phyloP scores from a whole-genome alignment of 352 stramenopile genomes.

The Phytophthora pseudosyringae region DNA sequence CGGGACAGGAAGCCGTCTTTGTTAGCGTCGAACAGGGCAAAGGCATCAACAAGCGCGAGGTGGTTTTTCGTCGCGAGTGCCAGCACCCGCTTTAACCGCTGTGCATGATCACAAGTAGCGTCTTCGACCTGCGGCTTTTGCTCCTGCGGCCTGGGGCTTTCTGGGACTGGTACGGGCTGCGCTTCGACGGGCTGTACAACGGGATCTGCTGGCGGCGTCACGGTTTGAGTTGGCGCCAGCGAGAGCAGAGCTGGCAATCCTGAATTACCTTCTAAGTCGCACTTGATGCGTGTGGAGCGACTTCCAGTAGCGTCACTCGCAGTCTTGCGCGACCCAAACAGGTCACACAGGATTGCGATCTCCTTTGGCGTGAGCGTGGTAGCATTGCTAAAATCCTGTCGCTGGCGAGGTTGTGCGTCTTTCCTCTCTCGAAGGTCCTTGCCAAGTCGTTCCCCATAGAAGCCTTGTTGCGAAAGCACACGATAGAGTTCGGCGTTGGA shows the following conservation, averaged over 20 bases:
- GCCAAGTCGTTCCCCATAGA: slow-evolving; percentile 43
- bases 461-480: slow-evolving; percentile 66
- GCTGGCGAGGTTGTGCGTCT: slow-evolving; percentile 24
- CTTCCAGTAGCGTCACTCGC: slow-evolving; percentile 8
- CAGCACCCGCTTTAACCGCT: slow-evolving; percentile 52
- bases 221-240: slow-evolving; percentile 26
- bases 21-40: slow-evolving; percentile 52
- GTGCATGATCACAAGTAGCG: slow-evolving; percentile 21
- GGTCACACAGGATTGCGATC: slow-evolving; percentile 67
- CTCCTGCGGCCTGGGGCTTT: background rate
- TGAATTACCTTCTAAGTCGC: slow-evolving; percentile 50
- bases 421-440: slow-evolving; percentile 3
- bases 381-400: slow-evolving; percentile 39
- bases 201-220: background rate
- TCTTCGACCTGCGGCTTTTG: slow-evolving; percentile 1
- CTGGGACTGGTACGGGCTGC: background rate
- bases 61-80: slow-evolving; percentile 39
- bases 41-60: slow-evolving; percentile 40
- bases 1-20: slow-evolving; percentile 52
- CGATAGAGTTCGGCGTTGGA: slow-evolving; percentile 73
- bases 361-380: slow-evolving; percentile 65
- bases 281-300: slow-evolving; percentile 52
- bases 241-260: slow-evolving; percentile 66
- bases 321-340: slow-evolving; percentile 48
- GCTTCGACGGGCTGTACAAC: background rate